Conservation (phyloP, 1,284 basidiomycete genomes). For the Rhodotorula sp. region DNA sequence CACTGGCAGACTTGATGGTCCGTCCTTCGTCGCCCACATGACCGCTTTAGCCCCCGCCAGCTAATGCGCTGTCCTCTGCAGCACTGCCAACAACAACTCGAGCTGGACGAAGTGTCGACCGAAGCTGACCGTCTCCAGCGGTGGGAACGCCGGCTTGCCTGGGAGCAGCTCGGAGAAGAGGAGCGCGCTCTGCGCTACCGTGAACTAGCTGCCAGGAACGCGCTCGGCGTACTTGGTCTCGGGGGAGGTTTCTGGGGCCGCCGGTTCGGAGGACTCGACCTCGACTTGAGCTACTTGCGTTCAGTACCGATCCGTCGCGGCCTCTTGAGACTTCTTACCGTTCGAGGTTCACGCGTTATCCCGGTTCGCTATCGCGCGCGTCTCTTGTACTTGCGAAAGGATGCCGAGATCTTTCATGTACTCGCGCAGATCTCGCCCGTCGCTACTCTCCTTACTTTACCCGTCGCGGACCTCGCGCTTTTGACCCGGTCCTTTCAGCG, state of each 20-base stretch:
- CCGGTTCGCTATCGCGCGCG: not conserved
- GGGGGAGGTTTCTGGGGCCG: slow-evolving; percentile 21
- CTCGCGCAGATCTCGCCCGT: slow-evolving; percentile 11
- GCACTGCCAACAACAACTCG: slow-evolving; percentile 32
- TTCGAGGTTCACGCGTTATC: slow-evolving; percentile 4
- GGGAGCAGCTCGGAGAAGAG: slow-evolving; percentile 26
- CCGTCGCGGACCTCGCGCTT: slow-evolving; percentile 2
- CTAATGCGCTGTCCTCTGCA: not conserved
- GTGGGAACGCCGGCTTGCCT: slow-evolving; percentile 28
- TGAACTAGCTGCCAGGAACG: slow-evolving; percentile 1
- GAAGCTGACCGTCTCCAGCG: slow-evolving; percentile 21
- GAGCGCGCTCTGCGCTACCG: slow-evolving; percentile 12
- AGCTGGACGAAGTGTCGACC: slow-evolving; percentile 17
- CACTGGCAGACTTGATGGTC: slow-evolving; percentile 27
- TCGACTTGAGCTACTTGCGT: slow-evolving; percentile 31
- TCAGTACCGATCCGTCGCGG: slow-evolving; percentile 20
- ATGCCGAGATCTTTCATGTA: not conserved
- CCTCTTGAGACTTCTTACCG: slow-evolving; percentile 20
- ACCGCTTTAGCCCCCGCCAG: not conserved
- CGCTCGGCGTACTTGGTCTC: slow-evolving; percentile 16
- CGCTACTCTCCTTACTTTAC: slow-evolving; percentile 29
- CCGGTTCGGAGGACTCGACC: slow-evolving; percentile 7
- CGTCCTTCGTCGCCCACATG: not conserved
- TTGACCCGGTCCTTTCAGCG: not conserved
- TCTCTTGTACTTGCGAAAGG: not conserved